Percentiles rank a stretch among this genome's conserved stretches.
These are phyloP conservation scores for Aphanocladium album DNA, from an alignment of 2,329 filamentous ascomycete genomes.

Conservation along the genomic window DNA sequence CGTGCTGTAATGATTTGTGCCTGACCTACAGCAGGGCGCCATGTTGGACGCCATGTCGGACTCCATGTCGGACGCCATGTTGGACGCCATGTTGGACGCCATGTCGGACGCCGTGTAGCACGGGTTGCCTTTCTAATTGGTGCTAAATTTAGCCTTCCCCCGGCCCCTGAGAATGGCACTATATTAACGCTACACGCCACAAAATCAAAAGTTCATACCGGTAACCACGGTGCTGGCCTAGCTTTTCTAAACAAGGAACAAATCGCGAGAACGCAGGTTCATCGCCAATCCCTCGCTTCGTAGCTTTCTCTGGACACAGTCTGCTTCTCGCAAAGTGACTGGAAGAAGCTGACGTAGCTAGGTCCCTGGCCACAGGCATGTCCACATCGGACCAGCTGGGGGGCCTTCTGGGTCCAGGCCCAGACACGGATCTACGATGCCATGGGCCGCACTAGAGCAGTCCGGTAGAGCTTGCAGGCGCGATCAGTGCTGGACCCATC, in stretches of 20 bases:
- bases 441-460: not conserved
- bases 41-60: not conserved
- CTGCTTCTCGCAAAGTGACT: not conserved
- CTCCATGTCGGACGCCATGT: too few relatives aligned
- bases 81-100: not conserved
- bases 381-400: not conserved
- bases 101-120: not conserved
- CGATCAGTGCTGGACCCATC: not conserved
- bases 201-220: conserved; percentile 1
- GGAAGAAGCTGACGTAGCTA: not conserved
- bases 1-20: not conserved
- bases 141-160: conserved; percentile 3
- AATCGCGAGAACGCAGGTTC: not conserved
- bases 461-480: not conserved
- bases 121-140: not conserved
- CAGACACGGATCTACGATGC: conserved; percentile 1
- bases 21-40: not conserved
- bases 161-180: not conserved
- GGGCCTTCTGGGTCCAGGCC: not conserved
- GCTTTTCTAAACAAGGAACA: not conserved
- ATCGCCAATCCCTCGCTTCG: not conserved
- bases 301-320: not conserved
- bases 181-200: conserved; percentile 1
- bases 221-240: not conserved
- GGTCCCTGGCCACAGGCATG: not conserved